These are phyloP conservation scores for Wickerhamomyces sp. DNA, from an alignment of 1,139 yeast species.

Conservation along the genomic window DNA sequence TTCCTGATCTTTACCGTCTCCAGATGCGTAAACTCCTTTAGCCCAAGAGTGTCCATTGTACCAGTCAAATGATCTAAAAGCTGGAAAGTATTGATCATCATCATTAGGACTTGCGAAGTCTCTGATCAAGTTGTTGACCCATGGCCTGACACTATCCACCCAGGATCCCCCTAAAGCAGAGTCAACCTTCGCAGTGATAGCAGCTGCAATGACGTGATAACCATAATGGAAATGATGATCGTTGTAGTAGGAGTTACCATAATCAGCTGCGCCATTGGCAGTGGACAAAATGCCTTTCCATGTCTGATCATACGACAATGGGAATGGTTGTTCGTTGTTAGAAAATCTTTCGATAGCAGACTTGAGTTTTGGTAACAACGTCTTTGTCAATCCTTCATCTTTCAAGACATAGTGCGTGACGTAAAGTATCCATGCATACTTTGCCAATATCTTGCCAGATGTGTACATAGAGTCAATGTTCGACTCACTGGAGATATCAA, in stretches of 20 bases:
- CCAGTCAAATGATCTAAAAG: slow-evolving; percentile 73
- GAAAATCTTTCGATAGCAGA: slow-evolving; percentile 57
- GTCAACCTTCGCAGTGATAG: slow-evolving; percentile 57
- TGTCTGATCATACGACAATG: slow-evolving; percentile 57
- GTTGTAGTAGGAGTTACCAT: slow-evolving; percentile 72
- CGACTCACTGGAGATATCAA: slow-evolving; percentile 53
- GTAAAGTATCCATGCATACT: slow-evolving; percentile 67
- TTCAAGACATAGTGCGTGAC: slow-evolving; percentile 52
- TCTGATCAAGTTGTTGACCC: slow-evolving; percentile 58
- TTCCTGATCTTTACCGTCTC: slow-evolving; percentile 79
- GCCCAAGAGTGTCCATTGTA: slow-evolving; percentile 81
- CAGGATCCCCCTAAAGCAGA: slow-evolving; percentile 41
- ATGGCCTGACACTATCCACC: slow-evolving; percentile 43
- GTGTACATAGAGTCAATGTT: slow-evolving; percentile 72
- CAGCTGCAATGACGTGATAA: slow-evolving; percentile 70
- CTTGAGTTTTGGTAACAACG: slow-evolving; percentile 47
- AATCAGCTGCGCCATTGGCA: slow-evolving; percentile 52
- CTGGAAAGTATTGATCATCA: slow-evolving; percentile 60
- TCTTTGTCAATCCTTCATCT: slow-evolving; percentile 42
- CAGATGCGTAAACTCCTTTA: slow-evolving; percentile 65
- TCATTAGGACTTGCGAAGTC: slow-evolving; percentile 66
- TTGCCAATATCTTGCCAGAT: slow-evolving; percentile 69
- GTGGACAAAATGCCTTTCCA: slow-evolving; percentile 77
- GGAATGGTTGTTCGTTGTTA: slow-evolving; percentile 45
- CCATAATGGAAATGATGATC: slow-evolving; percentile 85